These are phyloP conservation scores for Pythium apleroticum DNA, from an alignment of 352 stramenopile genomes.

Conservation along the genomic window DNA sequence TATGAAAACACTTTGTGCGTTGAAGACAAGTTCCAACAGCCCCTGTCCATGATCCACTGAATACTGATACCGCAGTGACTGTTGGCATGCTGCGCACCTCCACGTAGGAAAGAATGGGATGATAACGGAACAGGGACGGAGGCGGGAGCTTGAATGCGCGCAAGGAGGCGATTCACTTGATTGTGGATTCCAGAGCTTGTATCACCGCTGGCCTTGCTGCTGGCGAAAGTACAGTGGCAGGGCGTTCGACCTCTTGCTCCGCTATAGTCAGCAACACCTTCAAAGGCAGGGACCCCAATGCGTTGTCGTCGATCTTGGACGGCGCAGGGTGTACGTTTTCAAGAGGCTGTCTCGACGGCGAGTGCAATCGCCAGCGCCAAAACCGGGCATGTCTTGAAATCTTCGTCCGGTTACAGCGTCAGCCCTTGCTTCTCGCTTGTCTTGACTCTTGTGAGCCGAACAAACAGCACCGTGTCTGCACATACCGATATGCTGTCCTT, in stretches of 20 bases:
- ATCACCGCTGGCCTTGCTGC: too few species aligned
- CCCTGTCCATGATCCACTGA: constrained; percentile 29
- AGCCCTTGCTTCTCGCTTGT: constrained; percentile 20
- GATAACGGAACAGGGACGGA: too few species aligned
- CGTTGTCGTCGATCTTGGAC: constrained; percentile 4
- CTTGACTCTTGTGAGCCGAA: constrained; percentile 13
- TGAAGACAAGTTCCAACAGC: constrained; percentile 21
- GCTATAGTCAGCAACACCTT: too few species aligned
- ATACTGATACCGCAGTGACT: constrained; percentile 1
- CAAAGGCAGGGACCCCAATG: too few species aligned
- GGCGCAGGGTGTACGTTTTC: neutral
- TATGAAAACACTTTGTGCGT: constrained; percentile 29
- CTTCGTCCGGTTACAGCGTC: neutral
- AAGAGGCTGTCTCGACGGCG: constrained; percentile 10
- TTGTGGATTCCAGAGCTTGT: constrained; percentile 24
- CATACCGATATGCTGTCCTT: constrained; percentile 22
- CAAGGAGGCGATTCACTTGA: constrained; percentile 24
- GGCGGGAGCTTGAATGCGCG: too few species aligned
- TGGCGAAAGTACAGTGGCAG: too few species aligned
- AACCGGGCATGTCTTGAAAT: neutral
- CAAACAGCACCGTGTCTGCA: constrained; percentile 9
- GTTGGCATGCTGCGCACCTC: constrained; percentile 25
- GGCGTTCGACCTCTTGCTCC: too few species aligned
- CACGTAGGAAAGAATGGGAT: constrained; percentile 31
- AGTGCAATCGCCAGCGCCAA: constrained; percentile 17